Conservation (phyloP, 306 rosid species). For the Mimosa bimucronata region DNA sequence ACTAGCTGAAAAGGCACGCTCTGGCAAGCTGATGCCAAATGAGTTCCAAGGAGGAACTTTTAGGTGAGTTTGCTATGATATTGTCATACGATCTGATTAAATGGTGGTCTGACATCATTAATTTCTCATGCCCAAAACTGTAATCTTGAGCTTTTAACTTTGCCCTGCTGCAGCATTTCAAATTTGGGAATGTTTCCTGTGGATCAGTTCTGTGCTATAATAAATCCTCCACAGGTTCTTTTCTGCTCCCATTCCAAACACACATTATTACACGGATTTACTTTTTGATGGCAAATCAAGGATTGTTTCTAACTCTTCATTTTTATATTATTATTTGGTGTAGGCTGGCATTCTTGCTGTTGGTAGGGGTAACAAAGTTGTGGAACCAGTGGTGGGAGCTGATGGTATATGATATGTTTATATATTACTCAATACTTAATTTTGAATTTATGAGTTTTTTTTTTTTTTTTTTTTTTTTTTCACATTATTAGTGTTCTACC, state of each 20-base stretch:
- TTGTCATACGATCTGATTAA: slow-evolving; percentile 21
- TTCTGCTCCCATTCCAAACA: neutral
- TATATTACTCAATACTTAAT: slow-evolving; percentile 15
- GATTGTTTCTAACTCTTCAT: neutral
- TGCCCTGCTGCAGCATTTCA: slow-evolving; percentile 82
- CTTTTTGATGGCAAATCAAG: slow-evolving; percentile 18
- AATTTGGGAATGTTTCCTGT: slow-evolving; percentile 99
- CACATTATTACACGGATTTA: neutral
- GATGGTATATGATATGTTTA: slow-evolving; percentile 66
- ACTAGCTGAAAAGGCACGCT: slow-evolving; percentile 88
- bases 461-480: too few relatives aligned
- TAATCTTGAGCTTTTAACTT: slow-evolving; percentile 32
- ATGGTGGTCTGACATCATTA: neutral
- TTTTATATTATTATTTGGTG: slow-evolving; percentile 39
- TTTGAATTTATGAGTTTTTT: slow-evolving; percentile 28
- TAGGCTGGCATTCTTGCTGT: slow-evolving; percentile 98
- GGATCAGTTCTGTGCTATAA: slow-evolving; percentile 91
- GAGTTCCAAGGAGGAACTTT: slow-evolving; percentile 98
- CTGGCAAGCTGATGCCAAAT: slow-evolving; percentile 83
- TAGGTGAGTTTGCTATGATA: slow-evolving; percentile 62
- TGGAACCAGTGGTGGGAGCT: slow-evolving; percentile 70
- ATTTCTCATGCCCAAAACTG: slow-evolving; percentile 27
- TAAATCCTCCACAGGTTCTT: slow-evolving; percentile 95
- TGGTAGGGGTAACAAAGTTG: slow-evolving; percentile 94
- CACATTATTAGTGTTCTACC: slow-evolving; percentile 36